Evolutionary conservation across 2,329 filamentous ascomycete genomes (phyloP), one percentile per base, ranked within the genome.

Genomic region (Coniochaeta hoffmannii): DNA sequence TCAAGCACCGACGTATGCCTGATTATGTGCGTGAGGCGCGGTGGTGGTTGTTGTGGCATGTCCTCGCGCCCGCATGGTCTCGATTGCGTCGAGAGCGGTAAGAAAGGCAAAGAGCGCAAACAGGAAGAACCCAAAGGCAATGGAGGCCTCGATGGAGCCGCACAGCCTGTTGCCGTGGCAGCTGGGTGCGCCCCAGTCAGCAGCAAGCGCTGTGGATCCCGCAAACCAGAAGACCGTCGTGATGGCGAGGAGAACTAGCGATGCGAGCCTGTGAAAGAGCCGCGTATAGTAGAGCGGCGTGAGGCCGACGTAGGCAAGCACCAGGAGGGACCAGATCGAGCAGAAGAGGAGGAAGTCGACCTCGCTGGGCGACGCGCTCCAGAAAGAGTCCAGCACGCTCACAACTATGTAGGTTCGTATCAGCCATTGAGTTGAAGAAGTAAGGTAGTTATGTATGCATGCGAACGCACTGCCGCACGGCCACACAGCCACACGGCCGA

Each of bases 181-280:
- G 56, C 79, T 73, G 0, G 81, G 73, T 15, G 80, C 76, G 54
- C 81, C 80, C 56, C 90, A 71, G 55, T 77, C 76, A 19, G 84
- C 86, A 0, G 87, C 90, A 11, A 92, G 71, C 0, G 90, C 89
- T 61, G 95, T 85, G 64, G 90, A 88, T 7, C 90, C 90, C 0
- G 87, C 86, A 66, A 97, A 94, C 91, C 91, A 96, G 76, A 95
- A 95, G 56, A 95, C 77, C 73, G 87, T 86, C 10, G 89, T 94
- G 24, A 94, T 61, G 50, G 75, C 76, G 65, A 95, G 88, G 31
- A 89, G 76, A 1, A 65, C 84, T 17, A 92, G 74, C 15, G 90
- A 81, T 46, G 78, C 82, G 53, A 83, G 81, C 53, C 78, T 80
- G 69, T 90, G 83, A 63, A 85, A 85, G 11, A 83, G 63, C 24